phyloP scores from a whole-genome alignment of 805 yeast species.

The Lipomyces starkeyi region DNA sequence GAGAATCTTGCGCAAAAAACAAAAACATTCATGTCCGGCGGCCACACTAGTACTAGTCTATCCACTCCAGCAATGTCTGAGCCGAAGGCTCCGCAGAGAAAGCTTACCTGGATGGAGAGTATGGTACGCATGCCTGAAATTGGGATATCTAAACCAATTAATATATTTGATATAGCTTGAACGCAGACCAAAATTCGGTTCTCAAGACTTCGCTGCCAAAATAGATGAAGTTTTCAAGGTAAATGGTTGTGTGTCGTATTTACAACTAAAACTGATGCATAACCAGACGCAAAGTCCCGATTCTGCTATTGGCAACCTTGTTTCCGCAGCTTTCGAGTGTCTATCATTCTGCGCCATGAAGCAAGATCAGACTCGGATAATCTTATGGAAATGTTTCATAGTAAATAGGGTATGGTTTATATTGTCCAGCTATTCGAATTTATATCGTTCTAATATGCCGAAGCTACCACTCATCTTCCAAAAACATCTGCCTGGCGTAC shows the following conservation, averaged over 20 bases:
- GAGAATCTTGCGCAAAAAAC: slow-evolving; percentile 10
- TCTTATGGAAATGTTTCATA: slow-evolving; percentile 32
- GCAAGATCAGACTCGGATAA: slow-evolving; percentile 23
- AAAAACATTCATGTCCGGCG: background rate
- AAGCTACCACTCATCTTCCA: slow-evolving; percentile 23
- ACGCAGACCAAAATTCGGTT: slow-evolving; percentile 24
- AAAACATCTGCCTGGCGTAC: slow-evolving; percentile 12
- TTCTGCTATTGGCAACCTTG: slow-evolving; percentile 17
- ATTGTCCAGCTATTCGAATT: background rate
- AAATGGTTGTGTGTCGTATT: background rate
- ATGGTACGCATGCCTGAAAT: slow-evolving; percentile 12
- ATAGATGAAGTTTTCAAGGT: background rate
- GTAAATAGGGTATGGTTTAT: slow-evolving; percentile 20
- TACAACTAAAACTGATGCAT: background rate
- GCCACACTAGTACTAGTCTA: background rate
- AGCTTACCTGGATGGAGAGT: slow-evolving; percentile 22
- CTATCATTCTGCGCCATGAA: slow-evolving; percentile 19
- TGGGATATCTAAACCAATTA: background rate
- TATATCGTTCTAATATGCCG: background rate
- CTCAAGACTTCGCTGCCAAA: slow-evolving; percentile 8
- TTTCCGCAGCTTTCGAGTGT: slow-evolving; percentile 24
- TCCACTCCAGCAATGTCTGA: background rate
- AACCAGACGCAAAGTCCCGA: slow-evolving; percentile 18
- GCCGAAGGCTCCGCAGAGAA: background rate
- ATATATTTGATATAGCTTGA: slow-evolving; percentile 3